phyloP scores from a whole-genome alignment of 805 yeast genomes.

The Ogataea nakhonphanomensis region DNA sequence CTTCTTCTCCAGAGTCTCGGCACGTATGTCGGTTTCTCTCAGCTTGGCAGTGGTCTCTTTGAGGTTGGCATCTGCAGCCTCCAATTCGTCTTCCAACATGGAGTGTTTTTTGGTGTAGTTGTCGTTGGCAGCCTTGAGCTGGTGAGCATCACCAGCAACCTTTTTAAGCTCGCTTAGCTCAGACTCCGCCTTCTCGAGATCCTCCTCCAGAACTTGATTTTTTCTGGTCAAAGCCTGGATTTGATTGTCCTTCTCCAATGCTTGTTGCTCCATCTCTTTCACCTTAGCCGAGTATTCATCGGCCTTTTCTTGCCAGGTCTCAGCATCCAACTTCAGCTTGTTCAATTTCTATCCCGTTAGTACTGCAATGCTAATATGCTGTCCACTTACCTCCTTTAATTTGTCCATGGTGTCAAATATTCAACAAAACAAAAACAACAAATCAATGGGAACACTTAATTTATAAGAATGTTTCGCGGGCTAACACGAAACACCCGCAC shows the following conservation, averaged over 20 bases:
- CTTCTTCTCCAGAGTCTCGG: slow-evolving; percentile 93
- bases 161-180: slow-evolving; percentile 75
- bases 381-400: slow-evolving; percentile 43
- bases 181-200: slow-evolving; percentile 73
- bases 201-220: slow-evolving; percentile 82
- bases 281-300: slow-evolving; percentile 79
- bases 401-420: slow-evolving; percentile 40
- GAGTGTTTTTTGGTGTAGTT: slow-evolving; percentile 86
- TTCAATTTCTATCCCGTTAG: slow-evolving; percentile 60
- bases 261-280: slow-evolving; percentile 90
- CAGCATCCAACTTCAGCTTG: slow-evolving; percentile 91
- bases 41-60: slow-evolving; percentile 91
- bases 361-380: not conserved
- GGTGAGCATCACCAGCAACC: slow-evolving; percentile 86
- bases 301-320: slow-evolving; percentile 94
- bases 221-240: slow-evolving; percentile 89
- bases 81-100: slow-evolving; percentile 86
- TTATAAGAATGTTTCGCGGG: slow-evolving; percentile 8
- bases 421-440: slow-evolving; percentile 7
- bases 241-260: slow-evolving; percentile 89
- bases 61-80: slow-evolving; percentile 83
- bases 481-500: slow-evolving; percentile 11
- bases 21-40: slow-evolving; percentile 93
- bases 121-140: slow-evolving; percentile 85
- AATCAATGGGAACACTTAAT: slow-evolving; percentile 11